Conservation (phyloP, 331 rosid genomes). For the Acacia pycnantha region DNA sequence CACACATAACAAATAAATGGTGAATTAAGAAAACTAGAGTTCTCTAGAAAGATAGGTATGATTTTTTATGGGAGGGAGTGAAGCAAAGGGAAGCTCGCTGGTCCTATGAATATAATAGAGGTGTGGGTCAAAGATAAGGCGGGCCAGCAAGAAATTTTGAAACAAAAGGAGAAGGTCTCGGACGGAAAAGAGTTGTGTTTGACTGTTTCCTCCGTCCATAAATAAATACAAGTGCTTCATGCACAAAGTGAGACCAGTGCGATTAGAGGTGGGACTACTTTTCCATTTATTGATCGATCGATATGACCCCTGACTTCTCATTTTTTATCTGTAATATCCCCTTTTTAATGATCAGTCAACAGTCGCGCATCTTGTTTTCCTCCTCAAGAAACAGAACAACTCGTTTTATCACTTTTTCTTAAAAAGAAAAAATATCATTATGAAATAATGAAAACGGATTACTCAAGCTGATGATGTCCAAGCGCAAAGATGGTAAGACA, state of each 20-base stretch:
- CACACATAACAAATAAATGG: background rate
- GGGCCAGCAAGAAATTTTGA: background rate
- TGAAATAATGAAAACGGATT: background rate
- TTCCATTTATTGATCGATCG: background rate
- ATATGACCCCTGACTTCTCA: background rate
- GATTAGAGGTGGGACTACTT: background rate
- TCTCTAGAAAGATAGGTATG: background rate
- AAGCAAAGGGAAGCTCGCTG: background rate
- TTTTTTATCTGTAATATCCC: background rate
- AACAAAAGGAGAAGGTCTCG: background rate
- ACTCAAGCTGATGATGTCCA: background rate
- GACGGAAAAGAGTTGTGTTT: background rate
- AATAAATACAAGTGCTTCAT: background rate
- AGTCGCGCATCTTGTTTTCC: background rate
- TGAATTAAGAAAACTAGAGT: background rate
- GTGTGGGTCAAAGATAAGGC: background rate
- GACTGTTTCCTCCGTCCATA: constrained; percentile 1
- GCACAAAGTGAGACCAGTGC: background rate
- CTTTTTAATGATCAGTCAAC: background rate
- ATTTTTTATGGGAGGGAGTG: background rate
- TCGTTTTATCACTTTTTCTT: background rate
- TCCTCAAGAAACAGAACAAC: background rate
- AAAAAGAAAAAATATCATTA: no score
- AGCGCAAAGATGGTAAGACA: background rate
- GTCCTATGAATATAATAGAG: background rate